Percentiles rank a stretch among this genome's conserved stretches.
These are phyloP conservation scores for Casuarina equisetifolia DNA, from an alignment of 306 rosid genomes.

Conservation along the genomic window DNA sequence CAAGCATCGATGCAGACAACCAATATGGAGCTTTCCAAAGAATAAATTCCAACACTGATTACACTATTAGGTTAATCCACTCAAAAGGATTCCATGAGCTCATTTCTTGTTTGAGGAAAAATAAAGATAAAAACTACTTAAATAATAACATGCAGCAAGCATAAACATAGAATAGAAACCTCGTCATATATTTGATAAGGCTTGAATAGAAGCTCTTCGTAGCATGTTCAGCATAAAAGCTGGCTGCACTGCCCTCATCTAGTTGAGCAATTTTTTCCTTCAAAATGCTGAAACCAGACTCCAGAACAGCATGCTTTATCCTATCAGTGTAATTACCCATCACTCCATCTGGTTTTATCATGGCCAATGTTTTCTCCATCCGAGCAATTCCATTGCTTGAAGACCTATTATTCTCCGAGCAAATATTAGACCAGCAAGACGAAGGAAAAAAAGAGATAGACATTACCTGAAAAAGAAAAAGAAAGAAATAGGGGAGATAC, in stretches of 20 bases:
- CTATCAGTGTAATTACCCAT: conserved; percentile 55
- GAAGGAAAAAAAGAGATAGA: not conserved
- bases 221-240: conserved; percentile 76
- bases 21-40: conserved; percentile 9
- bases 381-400: conserved; percentile 29
- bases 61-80: conserved; percentile 2
- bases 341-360: conserved; percentile 87
- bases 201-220: conserved; percentile 60
- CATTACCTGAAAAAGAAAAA: not conserved
- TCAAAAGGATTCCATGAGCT: conserved; percentile 20
- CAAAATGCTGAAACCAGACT: conserved; percentile 58
- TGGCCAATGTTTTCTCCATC: conserved; percentile 63
- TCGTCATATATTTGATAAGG: conserved; percentile 75
- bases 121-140: not conserved
- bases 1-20: conserved; percentile 16
- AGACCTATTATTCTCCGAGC: conserved; percentile 41
- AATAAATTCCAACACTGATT: conserved; percentile 1
- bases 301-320: conserved; percentile 54
- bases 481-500: no score
- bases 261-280: conserved; percentile 55
- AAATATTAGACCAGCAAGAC: conserved; percentile 1
- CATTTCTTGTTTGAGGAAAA: not conserved
- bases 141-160: conserved; percentile 11
- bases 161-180: conserved; percentile 44
- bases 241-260: conserved; percentile 52